Evolutionary conservation across 192 early-diverging fungal species (phyloP).

Genomic region (Coemansia sp.): DNA sequence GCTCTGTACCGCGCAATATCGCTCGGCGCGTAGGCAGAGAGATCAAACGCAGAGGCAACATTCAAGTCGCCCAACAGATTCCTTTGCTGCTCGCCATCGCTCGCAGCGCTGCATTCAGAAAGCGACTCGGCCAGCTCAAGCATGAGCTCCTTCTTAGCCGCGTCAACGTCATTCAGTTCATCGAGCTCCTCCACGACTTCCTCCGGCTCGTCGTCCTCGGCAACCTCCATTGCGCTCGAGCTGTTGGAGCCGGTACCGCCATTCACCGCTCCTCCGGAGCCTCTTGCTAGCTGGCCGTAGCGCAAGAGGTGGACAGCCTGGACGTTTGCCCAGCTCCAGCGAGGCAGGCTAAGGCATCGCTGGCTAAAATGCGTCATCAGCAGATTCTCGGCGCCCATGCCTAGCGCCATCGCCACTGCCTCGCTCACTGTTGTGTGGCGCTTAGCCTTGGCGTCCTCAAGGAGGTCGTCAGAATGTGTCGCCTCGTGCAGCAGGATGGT

Average conservation of each 20-base stretch:
- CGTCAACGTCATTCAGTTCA: slow-evolving; percentile 7
- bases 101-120: neutral
- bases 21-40: slow-evolving; percentile 22
- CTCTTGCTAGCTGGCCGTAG: slow-evolving; percentile 23
- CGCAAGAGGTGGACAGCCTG: slow-evolving; percentile 15
- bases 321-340: slow-evolving; percentile 23
- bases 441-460: slow-evolving; percentile 75
- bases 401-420: slow-evolving; percentile 79
- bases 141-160: slow-evolving; percentile 18
- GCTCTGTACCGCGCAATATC: slow-evolving; percentile 28
- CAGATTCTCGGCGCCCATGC: slow-evolving; percentile 82
- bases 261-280: neutral
- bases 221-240: neutral
- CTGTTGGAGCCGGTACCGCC: no score
- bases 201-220: slow-evolving; percentile 13
- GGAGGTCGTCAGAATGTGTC: slow-evolving; percentile 76
- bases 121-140: slow-evolving; percentile 21
- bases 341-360: slow-evolving; percentile 65
- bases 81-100: slow-evolving; percentile 6
- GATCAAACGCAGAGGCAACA: slow-evolving; percentile 42
- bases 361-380: slow-evolving; percentile 97
- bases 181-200: neutral
- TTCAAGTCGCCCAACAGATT: slow-evolving; percentile 11
- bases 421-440: slow-evolving; percentile 87
- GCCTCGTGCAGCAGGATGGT: slow-evolving; percentile 93